A percentile compares a stretch with the other conserved stretches of the same genome.
Evolutionary conservation across 306 rosid genomes (phyloP).

Genomic region (Prunus salicina): DNA sequence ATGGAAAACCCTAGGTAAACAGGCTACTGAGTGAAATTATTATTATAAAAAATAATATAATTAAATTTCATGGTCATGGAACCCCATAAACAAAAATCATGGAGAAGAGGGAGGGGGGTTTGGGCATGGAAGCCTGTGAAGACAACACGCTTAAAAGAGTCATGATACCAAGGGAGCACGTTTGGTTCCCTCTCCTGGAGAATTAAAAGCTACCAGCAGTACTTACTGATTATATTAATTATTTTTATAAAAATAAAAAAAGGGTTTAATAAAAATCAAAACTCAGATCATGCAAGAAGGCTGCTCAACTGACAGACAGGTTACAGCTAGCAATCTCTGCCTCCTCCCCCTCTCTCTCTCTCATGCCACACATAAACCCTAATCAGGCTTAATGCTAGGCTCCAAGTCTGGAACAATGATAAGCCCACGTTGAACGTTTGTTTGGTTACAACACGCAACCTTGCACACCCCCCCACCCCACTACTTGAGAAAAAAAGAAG

Average conservation of each 20-base stretch:
- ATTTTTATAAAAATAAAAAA: neutral
- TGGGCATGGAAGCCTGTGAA: slow-evolving; percentile 38
- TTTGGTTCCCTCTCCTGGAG: slow-evolving; percentile 53
- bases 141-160: slow-evolving; percentile 51
- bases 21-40: slow-evolving; percentile 7
- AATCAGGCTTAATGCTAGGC: slow-evolving; percentile 24
- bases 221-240: slow-evolving; percentile 15
- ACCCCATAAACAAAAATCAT: slow-evolving; percentile 38
- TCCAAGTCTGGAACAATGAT: slow-evolving; percentile 41
- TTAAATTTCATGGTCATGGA: neutral
- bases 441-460: slow-evolving; percentile 21
- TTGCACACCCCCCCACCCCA: slow-evolving; percentile 13
- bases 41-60: neutral
- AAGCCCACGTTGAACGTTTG: slow-evolving; percentile 31
- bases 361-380: slow-evolving; percentile 51
- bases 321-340: slow-evolving; percentile 75
- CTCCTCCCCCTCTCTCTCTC: slow-evolving; percentile 20
- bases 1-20: slow-evolving; percentile 12
- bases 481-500: neutral
- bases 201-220: neutral
- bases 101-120: slow-evolving; percentile 3
- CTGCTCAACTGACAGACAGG: slow-evolving; percentile 87
- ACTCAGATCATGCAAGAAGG: slow-evolving; percentile 89
- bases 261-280: slow-evolving; percentile 3
- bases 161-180: slow-evolving; percentile 80